Conservation (phyloP, 495 filamentous ascomycete species). For the Daldinia grandis region DNA sequence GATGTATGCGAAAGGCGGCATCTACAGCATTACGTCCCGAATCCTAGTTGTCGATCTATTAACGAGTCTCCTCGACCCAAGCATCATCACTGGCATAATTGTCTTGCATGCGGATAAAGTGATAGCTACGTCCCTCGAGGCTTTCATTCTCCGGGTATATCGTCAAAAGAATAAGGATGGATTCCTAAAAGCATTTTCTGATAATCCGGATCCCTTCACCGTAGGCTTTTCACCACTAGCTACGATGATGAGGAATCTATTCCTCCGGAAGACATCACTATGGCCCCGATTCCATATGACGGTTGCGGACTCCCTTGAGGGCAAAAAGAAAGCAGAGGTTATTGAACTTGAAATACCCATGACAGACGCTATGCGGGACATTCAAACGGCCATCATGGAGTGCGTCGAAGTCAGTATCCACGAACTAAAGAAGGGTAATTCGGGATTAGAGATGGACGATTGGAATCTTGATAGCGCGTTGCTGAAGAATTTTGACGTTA, state of each 20-base stretch:
- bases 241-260: slow-evolving; percentile 92
- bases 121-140: slow-evolving; percentile 87
- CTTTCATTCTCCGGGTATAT: slow-evolving; percentile 94
- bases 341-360: slow-evolving; percentile 97
- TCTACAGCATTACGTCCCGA: slow-evolving; percentile 95
- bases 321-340: slow-evolving; percentile 93
- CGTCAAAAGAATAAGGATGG: slow-evolving; percentile 91
- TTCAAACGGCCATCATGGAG: slow-evolving; percentile 93
- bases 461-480: slow-evolving; percentile 97
- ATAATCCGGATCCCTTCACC: slow-evolving; percentile 91
- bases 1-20: slow-evolving; percentile 86
- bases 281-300: slow-evolving; percentile 97
- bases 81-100: slow-evolving; percentile 86
- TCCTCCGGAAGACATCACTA: slow-evolving; percentile 84
- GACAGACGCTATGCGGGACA: slow-evolving; percentile 91
- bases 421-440: slow-evolving; percentile 88
- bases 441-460: slow-evolving; percentile 92
- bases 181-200: slow-evolving; percentile 96
- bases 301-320: slow-evolving; percentile 87
- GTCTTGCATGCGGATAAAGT: slow-evolving; percentile 90
- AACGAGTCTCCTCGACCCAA: slow-evolving; percentile 81
- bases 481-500: slow-evolving; percentile 89
- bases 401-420: slow-evolving; percentile 94
- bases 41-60: slow-evolving; percentile 94
- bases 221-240: slow-evolving; percentile 88